Conservation (phyloP, 176 grass and related monocot genomes). For the Pharus latifolius region DNA sequence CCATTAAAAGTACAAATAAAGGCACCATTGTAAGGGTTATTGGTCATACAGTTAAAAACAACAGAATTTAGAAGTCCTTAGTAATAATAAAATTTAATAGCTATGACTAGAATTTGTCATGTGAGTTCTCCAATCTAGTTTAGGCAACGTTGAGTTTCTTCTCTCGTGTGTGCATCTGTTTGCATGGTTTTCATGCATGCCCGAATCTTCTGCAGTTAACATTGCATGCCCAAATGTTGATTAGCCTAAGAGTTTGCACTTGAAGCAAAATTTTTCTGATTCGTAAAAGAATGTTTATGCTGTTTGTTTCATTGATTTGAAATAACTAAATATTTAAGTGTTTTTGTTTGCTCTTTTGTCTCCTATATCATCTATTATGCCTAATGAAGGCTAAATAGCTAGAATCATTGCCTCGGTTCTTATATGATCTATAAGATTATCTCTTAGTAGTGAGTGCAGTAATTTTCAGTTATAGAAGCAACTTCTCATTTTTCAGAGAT, state of each 20-base stretch:
- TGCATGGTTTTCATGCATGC: not conserved
- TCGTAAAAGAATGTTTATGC: no score
- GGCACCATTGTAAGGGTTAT: no score
- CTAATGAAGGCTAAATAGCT: not conserved
- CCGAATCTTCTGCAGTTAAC: no score
- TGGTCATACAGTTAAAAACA: no score
- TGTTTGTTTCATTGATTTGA: no score
- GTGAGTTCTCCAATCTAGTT: no score
- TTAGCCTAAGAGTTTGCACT: not conserved
- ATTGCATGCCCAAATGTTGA: not conserved
- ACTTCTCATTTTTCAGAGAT: conserved; percentile 26
- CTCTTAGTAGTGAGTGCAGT: not conserved
- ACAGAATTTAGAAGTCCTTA: no score
- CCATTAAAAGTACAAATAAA: no score
- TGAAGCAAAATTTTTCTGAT: not conserved
- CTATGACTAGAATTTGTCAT: no score
- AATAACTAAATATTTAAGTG: not conserved
- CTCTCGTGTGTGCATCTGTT: not conserved
- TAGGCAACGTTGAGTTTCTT: no score
- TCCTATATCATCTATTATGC: not conserved
- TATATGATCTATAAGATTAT: not conserved
- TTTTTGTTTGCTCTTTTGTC: not conserved
- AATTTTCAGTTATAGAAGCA: not conserved
- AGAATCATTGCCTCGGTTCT: not conserved
- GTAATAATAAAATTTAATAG: no score